Conservation (phyloP, 768 basidiomycete species). For the Termitomyces sp. region DNA sequence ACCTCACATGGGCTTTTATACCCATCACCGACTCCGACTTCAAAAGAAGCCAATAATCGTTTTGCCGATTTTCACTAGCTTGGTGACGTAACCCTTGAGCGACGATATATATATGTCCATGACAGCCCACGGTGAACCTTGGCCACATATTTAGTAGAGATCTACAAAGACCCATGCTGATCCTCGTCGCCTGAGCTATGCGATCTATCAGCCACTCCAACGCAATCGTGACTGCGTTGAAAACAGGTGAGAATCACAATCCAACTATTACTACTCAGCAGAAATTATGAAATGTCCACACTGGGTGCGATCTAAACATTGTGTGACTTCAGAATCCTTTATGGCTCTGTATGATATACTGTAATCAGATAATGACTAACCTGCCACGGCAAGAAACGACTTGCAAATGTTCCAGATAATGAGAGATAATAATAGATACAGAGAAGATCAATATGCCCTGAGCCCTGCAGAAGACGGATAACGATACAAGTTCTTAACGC, state of each 20-base stretch:
- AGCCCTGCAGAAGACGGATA: neutral
- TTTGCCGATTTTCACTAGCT: neutral
- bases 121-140: neutral
- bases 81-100: neutral
- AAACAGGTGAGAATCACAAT: neutral
- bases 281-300: neutral
- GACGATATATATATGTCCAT: neutral
- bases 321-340: neutral
- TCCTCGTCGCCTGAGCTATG: neutral
- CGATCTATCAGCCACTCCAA: neutral
- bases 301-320: neutral
- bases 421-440: neutral
- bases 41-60: neutral
- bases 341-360: neutral
- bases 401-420: neutral
- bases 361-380: neutral
- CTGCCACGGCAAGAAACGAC: neutral
- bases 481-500: neutral
- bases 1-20: neutral
- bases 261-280: neutral
- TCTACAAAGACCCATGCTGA: neutral
- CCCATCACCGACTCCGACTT: neutral
- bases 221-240: neutral
- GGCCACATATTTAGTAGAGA: neutral
- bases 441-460: neutral